phyloP scores from a whole-genome alignment of 345 rosid species.

The Eucalyptus globulus region DNA sequence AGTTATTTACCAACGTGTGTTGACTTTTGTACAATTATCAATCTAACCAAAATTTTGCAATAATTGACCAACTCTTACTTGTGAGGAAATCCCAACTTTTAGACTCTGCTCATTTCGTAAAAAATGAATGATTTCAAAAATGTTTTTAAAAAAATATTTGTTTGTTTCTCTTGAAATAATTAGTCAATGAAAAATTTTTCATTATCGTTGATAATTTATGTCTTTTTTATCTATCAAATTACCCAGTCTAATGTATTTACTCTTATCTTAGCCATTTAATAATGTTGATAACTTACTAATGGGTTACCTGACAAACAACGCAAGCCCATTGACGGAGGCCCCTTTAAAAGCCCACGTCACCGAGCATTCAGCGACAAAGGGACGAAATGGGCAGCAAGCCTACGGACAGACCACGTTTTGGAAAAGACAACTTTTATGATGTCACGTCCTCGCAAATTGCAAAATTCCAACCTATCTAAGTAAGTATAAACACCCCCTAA shows the following conservation, averaged over 20 bases:
- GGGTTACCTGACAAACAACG: background rate
- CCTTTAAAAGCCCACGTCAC: background rate
- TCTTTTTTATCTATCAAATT: no score
- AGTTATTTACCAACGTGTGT: fast-evolving
- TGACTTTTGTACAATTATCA: no score
- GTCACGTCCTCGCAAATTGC: background rate
- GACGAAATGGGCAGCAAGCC: background rate
- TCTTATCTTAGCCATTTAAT: background rate
- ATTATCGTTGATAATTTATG: background rate
- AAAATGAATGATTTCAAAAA: no score
- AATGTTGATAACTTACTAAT: background rate
- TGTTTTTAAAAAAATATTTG: fast-evolving
- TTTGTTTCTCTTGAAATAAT: background rate
- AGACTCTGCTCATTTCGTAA: fast-evolving
- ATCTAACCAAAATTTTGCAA: background rate
- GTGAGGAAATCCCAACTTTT: fast-evolving
- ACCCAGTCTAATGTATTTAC: background rate
- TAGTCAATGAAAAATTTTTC: fast-evolving
- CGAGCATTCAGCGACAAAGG: background rate
- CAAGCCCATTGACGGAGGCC: background rate
- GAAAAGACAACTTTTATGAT: background rate
- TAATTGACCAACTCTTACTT: no score
- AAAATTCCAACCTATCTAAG: fast-evolving
- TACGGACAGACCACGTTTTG: fast-evolving
- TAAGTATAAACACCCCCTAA: background rate